A percentile compares a stretch with the other conserved stretches of the same genome.
Conservation (phyloP, 2,329 filamentous ascomycete species). For the Tolypocladium tundrense region DNA sequence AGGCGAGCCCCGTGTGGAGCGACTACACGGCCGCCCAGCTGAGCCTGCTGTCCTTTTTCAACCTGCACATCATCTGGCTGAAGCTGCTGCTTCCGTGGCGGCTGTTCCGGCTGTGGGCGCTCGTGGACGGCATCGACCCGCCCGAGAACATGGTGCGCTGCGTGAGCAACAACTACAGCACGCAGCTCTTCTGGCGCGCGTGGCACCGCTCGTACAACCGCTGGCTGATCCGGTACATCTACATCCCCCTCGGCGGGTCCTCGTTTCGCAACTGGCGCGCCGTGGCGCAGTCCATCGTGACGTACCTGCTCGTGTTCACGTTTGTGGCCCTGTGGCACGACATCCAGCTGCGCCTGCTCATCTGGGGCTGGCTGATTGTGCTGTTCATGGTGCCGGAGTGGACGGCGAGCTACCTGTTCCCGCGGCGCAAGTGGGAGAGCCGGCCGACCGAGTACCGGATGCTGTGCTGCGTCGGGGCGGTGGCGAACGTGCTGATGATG, state of each 20-base stretch:
- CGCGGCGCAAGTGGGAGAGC: slow-evolving; percentile 57
- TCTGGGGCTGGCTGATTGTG: slow-evolving; percentile 96
- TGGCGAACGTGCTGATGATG: slow-evolving; percentile 86
- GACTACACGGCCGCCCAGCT: slow-evolving; percentile 81
- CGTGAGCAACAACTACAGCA: slow-evolving; percentile 88
- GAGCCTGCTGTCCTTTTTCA: slow-evolving; percentile 86
- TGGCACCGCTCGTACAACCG: slow-evolving; percentile 96
- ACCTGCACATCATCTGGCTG: slow-evolving; percentile 94
- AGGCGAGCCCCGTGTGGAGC: slow-evolving; percentile 68
- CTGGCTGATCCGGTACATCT: slow-evolving; percentile 90
- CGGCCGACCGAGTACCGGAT: slow-evolving; percentile 66
- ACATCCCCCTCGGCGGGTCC: slow-evolving; percentile 76
- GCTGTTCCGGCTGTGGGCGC: slow-evolving; percentile 95
- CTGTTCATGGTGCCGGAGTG: slow-evolving; percentile 90
- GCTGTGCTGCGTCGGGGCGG: slow-evolving; percentile 69
- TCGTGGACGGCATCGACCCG: slow-evolving; percentile 84
- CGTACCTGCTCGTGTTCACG: slow-evolving; percentile 80
- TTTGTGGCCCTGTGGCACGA: slow-evolving; percentile 99
- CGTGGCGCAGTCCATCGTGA: slow-evolving; percentile 52
- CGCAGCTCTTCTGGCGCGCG: slow-evolving; percentile 83
- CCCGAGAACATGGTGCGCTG: slow-evolving; percentile 98
- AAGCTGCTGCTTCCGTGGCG: slow-evolving; percentile 95
- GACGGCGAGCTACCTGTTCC: slow-evolving; percentile 61
- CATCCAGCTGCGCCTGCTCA: slow-evolving; percentile 77
- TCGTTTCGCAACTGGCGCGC: slow-evolving; percentile 34